Conservation (phyloP, 164 flowering plant species). For the Aristolochia contorta region DNA sequence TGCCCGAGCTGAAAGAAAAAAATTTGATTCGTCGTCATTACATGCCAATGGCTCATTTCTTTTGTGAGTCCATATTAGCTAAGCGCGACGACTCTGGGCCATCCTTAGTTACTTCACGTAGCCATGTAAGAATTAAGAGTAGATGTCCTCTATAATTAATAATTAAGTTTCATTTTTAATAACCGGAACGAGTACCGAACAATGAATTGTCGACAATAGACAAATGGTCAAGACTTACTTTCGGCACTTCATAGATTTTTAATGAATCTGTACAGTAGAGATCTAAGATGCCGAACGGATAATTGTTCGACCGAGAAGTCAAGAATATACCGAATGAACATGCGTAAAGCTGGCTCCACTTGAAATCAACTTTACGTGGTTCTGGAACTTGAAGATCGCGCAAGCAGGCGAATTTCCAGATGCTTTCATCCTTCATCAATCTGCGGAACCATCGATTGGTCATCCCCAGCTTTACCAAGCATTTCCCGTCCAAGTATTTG, state of each 20-base stretch:
- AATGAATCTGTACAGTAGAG: no score
- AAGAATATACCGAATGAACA: slow-evolving; percentile 55
- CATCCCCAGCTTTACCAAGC: slow-evolving; percentile 65
- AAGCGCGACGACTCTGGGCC: no score
- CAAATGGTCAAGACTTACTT: background rate
- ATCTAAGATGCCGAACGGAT: background rate
- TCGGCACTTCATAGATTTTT: no score
- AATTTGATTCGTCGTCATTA: no score
- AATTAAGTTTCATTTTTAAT: no score
- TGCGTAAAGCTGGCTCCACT: slow-evolving; percentile 67
- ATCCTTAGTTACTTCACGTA: no score
- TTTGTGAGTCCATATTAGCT: no score
- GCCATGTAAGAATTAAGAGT: no score
- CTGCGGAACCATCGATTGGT: slow-evolving; percentile 63
- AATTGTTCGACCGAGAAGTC: background rate
- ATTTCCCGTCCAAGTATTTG: slow-evolving; percentile 63
- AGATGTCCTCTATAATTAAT: no score
- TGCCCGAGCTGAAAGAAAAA: no score
- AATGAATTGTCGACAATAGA: background rate
- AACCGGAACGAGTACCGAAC: background rate
- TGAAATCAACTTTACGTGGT: slow-evolving; percentile 36
- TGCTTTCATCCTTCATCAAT: slow-evolving; percentile 44
- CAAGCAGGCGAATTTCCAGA: slow-evolving; percentile 78
- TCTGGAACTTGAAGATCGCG: slow-evolving; percentile 79
- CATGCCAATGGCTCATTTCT: no score